A percentile compares a stretch with the other conserved stretches of the same genome.
These are phyloP conservation scores for Pichia exigua DNA, from an alignment of 805 yeast genomes.

Conservation along the genomic window DNA sequence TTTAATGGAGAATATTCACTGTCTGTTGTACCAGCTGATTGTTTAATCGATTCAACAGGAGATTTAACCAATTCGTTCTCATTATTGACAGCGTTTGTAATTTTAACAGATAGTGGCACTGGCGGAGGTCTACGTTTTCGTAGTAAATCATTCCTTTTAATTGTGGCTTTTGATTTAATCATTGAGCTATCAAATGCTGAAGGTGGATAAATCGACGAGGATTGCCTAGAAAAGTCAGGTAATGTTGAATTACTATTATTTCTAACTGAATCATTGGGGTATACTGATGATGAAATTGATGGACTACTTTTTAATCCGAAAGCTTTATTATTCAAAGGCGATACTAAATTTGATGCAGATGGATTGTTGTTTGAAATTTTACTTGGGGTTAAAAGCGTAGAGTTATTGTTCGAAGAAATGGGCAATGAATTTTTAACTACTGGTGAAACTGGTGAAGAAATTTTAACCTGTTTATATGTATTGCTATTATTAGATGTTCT, in stretches of 20 bases:
- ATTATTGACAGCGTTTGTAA: background rate
- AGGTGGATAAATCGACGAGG: conserved; percentile 8
- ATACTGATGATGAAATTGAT: conserved; percentile 8
- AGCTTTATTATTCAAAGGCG: too few species aligned
- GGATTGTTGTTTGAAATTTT: background rate
- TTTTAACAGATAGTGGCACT: background rate
- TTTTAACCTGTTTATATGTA: background rate
- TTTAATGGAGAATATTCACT: conserved; percentile 6
- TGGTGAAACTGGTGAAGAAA: background rate
- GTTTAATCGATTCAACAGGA: conserved; percentile 1
- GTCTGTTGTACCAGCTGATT: background rate
- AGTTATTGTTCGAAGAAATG: background rate
- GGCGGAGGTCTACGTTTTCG: conserved; percentile 12
- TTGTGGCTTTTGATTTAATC: background rate
- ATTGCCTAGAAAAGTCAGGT: conserved; percentile 4
- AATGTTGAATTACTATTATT: conserved; percentile 4
- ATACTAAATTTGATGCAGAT: background rate
- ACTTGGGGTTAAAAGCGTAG: background rate
- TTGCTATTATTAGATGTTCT: background rate
- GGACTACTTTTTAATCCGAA: background rate
- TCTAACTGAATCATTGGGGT: conserved; percentile 3
- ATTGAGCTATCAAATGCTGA: background rate
- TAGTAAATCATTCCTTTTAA: conserved; percentile 8
- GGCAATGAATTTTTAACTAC: background rate
- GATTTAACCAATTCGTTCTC: background rate